Conservation (phyloP, 306 rosid genomes). For the Dryas alaskensis region DNA sequence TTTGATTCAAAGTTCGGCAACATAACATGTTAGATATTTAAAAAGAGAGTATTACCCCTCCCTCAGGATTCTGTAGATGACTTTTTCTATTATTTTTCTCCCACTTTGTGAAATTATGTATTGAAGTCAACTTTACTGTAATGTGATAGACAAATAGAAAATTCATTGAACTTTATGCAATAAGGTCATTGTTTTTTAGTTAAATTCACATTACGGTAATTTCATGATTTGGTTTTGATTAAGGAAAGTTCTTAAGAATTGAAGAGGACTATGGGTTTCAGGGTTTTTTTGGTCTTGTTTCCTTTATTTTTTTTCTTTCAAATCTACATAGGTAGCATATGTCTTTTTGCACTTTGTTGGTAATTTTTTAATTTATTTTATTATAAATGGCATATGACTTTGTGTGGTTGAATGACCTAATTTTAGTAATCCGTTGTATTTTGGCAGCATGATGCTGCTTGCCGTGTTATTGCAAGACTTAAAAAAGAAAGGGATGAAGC, state of each 20-base stretch:
- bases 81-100: not conserved
- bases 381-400: not conserved
- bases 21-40: too few species aligned
- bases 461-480: slow-evolving; percentile 93
- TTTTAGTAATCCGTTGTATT: slow-evolving; percentile 11
- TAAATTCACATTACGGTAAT: too few species aligned
- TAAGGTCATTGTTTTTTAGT: too few species aligned
- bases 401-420: slow-evolving; percentile 8
- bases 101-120: not conserved
- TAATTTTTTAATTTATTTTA: not conserved
- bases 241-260: not conserved
- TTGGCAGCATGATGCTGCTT: slow-evolving; percentile 95
- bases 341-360: not conserved
- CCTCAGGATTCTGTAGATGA: not conserved
- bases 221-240: not conserved
- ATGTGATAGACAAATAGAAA: not conserved
- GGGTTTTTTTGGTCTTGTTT: not conserved
- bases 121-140: not conserved
- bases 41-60: too few species aligned
- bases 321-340: not conserved
- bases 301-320: not conserved
- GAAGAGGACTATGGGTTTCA: not conserved
- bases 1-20: too few species aligned
- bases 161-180: too few species aligned
- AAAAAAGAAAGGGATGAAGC: slow-evolving; percentile 92